Evolutionary conservation across 1,139 yeast species (phyloP).

Genomic region (Tardiomyces digboiensis): DNA sequence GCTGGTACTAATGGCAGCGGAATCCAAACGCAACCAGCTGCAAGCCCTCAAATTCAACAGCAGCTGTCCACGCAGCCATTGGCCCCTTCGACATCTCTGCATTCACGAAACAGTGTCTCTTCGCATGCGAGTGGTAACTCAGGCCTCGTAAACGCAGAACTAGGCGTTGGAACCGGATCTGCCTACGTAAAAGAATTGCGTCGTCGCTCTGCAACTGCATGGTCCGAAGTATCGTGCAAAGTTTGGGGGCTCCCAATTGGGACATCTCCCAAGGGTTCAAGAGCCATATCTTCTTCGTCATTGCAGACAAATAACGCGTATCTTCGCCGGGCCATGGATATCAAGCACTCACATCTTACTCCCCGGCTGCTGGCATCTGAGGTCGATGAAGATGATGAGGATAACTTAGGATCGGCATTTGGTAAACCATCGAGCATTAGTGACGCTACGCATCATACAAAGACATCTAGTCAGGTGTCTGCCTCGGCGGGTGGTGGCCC

Average conservation of each 20-base stretch:
- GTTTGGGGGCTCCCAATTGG: conserved; percentile 6
- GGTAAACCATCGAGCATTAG: not conserved
- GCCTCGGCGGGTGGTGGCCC: not conserved
- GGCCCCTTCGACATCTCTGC: not conserved
- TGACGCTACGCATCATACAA: not conserved
- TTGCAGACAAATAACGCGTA: conserved; percentile 10
- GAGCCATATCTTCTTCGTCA: conserved; percentile 1
- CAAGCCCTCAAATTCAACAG: not conserved
- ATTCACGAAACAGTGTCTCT: conserved; percentile 5
- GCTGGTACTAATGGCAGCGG: not conserved
- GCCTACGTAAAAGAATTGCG: conserved; percentile 44
- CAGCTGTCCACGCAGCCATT: not conserved
- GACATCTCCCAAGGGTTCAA: not conserved
- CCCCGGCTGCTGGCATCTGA: conserved; percentile 74
- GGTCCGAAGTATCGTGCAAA: not conserved
- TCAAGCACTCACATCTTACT: conserved; percentile 65
- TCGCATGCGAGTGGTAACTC: conserved; percentile 4
- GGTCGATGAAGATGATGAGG: conserved; percentile 54
- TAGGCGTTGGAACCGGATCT: conserved; percentile 27
- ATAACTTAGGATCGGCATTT: conserved; percentile 4
- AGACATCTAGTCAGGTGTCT: not conserved
- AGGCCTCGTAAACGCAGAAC: conserved; percentile 1
- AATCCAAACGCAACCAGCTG: not conserved
- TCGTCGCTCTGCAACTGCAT: not conserved
- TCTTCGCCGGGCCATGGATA: conserved; percentile 35